Conservation (phyloP, 2,329 filamentous ascomycete genomes). For the Ophiostoma perfectum region DNA sequence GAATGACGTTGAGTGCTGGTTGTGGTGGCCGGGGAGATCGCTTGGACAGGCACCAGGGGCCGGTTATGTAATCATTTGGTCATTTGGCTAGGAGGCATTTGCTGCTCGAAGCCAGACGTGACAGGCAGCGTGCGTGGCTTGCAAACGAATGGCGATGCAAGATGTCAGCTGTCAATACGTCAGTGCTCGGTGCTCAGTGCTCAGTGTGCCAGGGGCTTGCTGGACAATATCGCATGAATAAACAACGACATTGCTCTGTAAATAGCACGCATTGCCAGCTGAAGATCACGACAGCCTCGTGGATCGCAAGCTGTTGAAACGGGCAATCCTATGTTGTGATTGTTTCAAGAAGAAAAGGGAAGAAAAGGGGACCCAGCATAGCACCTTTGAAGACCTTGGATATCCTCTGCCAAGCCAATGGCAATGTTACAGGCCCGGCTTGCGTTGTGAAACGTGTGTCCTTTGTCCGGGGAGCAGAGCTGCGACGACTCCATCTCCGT, state of each 20-base stretch:
- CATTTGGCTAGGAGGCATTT: too few species aligned
- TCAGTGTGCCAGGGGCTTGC: too few species aligned
- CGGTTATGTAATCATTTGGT: too few species aligned
- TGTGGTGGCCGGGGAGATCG: too few species aligned
- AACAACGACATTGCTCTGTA: background rate
- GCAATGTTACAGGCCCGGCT: background rate
- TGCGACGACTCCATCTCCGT: slow-evolving; percentile 2
- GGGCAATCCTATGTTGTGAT: background rate
- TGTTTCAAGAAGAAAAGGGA: background rate
- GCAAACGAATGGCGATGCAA: too few species aligned
- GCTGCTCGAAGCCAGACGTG: too few species aligned
- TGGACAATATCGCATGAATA: background rate
- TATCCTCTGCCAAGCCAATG: background rate
- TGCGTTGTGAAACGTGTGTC: slow-evolving; percentile 1
- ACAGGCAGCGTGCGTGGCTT: too few species aligned
- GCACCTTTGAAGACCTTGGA: background rate
- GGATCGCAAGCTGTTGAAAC: slow-evolving; percentile 1
- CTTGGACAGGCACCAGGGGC: too few species aligned
- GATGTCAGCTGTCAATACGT: too few species aligned
- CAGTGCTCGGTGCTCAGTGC: too few species aligned
- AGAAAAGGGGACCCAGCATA: background rate
- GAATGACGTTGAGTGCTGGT: background rate
- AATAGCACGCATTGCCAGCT: background rate
- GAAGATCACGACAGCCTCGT: background rate
- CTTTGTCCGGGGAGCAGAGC: background rate